Conservation (phyloP, 164 flowering plant genomes). For the Litsea cubeba region DNA sequence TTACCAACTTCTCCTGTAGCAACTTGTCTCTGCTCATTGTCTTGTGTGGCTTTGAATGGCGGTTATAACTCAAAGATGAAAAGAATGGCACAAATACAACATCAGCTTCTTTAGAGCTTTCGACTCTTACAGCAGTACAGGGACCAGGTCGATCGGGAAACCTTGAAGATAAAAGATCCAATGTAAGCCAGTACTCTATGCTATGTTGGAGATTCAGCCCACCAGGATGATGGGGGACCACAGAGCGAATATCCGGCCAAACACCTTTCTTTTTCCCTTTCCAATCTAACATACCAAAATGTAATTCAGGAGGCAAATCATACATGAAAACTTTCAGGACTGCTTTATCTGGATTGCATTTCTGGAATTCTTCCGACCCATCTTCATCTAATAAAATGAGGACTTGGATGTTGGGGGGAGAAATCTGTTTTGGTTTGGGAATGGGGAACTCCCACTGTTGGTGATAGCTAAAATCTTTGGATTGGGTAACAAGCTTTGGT, state of each 20-base stretch:
- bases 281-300: constrained; percentile 79
- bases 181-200: constrained; percentile 89
- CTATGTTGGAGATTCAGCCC: constrained; percentile 93
- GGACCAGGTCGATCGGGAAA: constrained; percentile 24
- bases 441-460: constrained; percentile 13
- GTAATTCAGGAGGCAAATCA: constrained; percentile 86
- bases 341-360: constrained; percentile 15
- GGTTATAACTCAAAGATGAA: constrained; percentile 77
- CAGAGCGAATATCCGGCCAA: constrained; percentile 70
- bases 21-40: constrained; percentile 43
- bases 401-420: constrained; percentile 10
- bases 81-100: constrained; percentile 89
- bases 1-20: constrained; percentile 71
- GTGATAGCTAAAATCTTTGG: constrained; percentile 19
- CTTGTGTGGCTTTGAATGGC: constrained; percentile 46
- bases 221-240: constrained; percentile 73
- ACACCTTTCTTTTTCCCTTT: constrained; percentile 38
- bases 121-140: constrained; percentile 58
- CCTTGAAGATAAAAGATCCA: constrained; percentile 72
- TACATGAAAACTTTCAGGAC: constrained; percentile 84
- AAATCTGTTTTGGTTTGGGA: constrained; percentile 13
- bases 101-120: constrained; percentile 78
- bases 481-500: constrained; percentile 32
- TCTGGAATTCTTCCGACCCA: constrained; percentile 9
- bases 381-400: constrained; percentile 8